A percentile compares a stretch with the other conserved stretches of the same genome.
Evolutionary conservation across 495 filamentous ascomycete genomes (phyloP).

Genomic region (Xanthoparmelia taractica): DNA sequence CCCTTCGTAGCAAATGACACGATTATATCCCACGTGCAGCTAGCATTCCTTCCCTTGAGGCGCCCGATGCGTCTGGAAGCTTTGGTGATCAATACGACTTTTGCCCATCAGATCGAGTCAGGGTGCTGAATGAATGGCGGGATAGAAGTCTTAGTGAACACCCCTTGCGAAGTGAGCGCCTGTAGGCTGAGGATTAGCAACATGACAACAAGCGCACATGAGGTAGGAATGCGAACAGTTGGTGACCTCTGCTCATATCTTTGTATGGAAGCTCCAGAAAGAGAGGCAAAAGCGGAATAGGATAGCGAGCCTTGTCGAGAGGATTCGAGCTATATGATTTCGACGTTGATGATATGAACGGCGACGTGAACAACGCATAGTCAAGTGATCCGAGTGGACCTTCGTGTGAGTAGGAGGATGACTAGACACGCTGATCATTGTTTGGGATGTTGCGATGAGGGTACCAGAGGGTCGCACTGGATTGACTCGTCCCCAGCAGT

Average conservation of each 20-base stretch:
- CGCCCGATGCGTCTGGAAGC: slow-evolving; percentile 34
- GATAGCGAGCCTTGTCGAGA: neutral
- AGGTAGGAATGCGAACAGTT: neutral
- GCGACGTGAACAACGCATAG: neutral
- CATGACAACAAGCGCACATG: neutral
- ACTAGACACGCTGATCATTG: neutral
- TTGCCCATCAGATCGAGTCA: slow-evolving; percentile 37
- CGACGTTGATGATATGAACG: neutral
- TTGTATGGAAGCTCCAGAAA: neutral
- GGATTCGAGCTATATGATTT: neutral
- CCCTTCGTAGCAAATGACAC: slow-evolving; percentile 40
- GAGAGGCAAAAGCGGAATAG: neutral
- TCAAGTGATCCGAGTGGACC: no score
- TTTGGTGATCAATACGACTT: slow-evolving; percentile 30
- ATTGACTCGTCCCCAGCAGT: neutral
- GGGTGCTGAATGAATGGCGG: slow-evolving; percentile 17
- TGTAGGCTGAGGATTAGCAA: neutral
- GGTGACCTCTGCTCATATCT: neutral
- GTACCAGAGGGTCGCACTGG: neutral
- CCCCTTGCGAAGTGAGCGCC: slow-evolving; percentile 18
- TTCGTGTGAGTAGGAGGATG: neutral
- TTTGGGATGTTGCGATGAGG: neutral
- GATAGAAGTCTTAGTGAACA: slow-evolving; percentile 34
- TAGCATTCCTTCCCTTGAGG: slow-evolving; percentile 44
- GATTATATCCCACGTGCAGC: slow-evolving; percentile 41